These are phyloP conservation scores for Cryptococcus sp. DNA, from an alignment of 1,284 basidiomycete genomes.

Conservation along the genomic window DNA sequence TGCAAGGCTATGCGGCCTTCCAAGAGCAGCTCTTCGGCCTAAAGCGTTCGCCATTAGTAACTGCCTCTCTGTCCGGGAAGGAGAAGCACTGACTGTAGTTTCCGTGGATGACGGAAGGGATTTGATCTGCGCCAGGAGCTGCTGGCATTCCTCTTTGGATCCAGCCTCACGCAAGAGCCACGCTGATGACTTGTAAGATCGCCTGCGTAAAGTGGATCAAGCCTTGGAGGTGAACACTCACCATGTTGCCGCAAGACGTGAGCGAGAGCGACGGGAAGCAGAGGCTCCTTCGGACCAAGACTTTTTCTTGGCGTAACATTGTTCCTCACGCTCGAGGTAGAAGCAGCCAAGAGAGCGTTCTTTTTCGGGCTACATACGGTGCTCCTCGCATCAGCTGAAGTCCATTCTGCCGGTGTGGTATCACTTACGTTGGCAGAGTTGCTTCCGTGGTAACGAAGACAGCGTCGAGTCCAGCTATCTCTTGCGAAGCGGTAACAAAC, in stretches of 20 bases:
- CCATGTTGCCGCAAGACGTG: conserved; percentile 72
- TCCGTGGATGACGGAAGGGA: conserved; percentile 31
- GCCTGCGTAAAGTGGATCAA: conserved; percentile 1
- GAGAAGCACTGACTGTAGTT: conserved; percentile 24
- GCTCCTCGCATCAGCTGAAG: conserved; percentile 32
- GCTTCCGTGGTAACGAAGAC: conserved; percentile 40
- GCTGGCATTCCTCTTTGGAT: conserved; percentile 58
- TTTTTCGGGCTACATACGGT: conserved; percentile 49
- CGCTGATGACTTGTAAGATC: conserved; percentile 56
- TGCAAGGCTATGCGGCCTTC: conserved; percentile 73
- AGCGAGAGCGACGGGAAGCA: conserved; percentile 69
- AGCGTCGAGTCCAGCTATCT: conserved; percentile 38
- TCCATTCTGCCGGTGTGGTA: background rate
- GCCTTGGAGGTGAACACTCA: conserved; percentile 53
- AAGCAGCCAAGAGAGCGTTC: conserved; percentile 13
- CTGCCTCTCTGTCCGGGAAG: conserved; percentile 59
- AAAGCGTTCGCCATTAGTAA: background rate
- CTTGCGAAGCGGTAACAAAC: conserved; percentile 43
- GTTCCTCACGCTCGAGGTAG: conserved; percentile 46
- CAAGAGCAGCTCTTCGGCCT: conserved; percentile 72
- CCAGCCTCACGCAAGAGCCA: conserved; percentile 68
- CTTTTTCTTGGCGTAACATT: conserved; percentile 9
- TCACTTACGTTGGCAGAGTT: conserved; percentile 32
- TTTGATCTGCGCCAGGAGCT: conserved; percentile 60
- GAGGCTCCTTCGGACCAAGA: conserved; percentile 58